phyloP scores from a whole-genome alignment of 2,329 filamentous ascomycete genomes.

The Albifimbria verrucaria region DNA sequence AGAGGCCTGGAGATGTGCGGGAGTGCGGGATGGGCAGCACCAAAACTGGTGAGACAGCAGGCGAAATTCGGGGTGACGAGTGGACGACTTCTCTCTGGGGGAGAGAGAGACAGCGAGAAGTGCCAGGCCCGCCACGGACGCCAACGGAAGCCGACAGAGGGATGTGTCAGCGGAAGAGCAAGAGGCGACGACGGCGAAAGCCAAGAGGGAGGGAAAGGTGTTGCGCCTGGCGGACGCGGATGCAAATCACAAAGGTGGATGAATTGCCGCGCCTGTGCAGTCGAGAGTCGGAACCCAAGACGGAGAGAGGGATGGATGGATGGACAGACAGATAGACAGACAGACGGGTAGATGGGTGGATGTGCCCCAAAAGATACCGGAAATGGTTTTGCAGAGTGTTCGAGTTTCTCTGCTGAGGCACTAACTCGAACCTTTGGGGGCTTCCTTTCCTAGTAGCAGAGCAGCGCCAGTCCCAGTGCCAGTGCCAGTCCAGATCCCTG shows the following conservation, averaged over 20 bases:
- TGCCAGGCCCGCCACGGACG: not conserved
- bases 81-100: not conserved
- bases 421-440: no score
- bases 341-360: not conserved
- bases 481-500: no score
- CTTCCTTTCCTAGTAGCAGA: no score
- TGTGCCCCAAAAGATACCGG: not conserved
- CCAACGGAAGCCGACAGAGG: not conserved
- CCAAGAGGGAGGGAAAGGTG: not conserved
- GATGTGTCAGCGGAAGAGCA: not conserved
- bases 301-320: not conserved
- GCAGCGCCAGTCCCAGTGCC: no score
- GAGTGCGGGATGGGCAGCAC: not conserved
- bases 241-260: no score
- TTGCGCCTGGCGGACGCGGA: no score
- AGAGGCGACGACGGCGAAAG: not conserved
- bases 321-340: not conserved
- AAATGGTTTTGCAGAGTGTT: not conserved
- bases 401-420: not conserved
- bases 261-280: no score
- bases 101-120: not conserved
- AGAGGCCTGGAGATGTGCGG: not conserved
- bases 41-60: constrained; percentile 3
- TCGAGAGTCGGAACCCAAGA: no score
- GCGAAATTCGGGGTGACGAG: constrained; percentile 1